Evolutionary conservation across 345 rosid genomes (phyloP), one percentile per base, ranked within the genome.

Genomic region (Gossypium mustelinum): DNA sequence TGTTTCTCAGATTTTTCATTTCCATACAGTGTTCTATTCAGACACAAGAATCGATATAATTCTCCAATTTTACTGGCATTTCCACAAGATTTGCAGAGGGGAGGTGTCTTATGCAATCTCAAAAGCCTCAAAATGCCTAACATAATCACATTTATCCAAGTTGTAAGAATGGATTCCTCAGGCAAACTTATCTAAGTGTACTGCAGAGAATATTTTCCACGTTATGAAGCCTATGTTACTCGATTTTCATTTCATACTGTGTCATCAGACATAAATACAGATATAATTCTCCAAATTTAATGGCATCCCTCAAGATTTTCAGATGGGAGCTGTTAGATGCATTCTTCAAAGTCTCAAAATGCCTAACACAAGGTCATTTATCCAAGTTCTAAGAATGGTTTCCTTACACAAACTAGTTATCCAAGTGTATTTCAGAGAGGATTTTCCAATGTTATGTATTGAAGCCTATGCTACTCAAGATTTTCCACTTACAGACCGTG

Each of bases 91-190:
- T 20, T 20, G 20, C 20, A 20, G 20, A 20, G 20, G 20, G 20
- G 20, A 20, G 20, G 20, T 20, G 20, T 20, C 20, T 20, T 20
- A 20, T 20, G 20, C 20, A 20, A 20, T 20, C 20, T 20, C 20
- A 20, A 20, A 20, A 20, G 20, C 1, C 20, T 20, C 20, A 20
- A 20, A 20, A 20, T 20, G 20, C 20, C 20, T 20, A 20, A 54
- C 11, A 13, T 57, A 56, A 56, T 11, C 60, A 55, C 61, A 71
- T 55, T 47, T 18, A 18, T 72, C 54, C 61, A 71, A 56, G 61
- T 58, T 9, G n/a, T 57, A 39, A 43, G 54, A 72, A 72, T 6
- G 14, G 18, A 41, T 72, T 57, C 75, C 47, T 57, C 14, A 11
- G 27, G 24, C 60, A 51, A 48, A 55, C 13, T 71, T 34, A 39